Evolutionary conservation across 2,329 filamentous ascomycete species (phyloP).

Genomic region (Ceratocystis harringtonii): DNA sequence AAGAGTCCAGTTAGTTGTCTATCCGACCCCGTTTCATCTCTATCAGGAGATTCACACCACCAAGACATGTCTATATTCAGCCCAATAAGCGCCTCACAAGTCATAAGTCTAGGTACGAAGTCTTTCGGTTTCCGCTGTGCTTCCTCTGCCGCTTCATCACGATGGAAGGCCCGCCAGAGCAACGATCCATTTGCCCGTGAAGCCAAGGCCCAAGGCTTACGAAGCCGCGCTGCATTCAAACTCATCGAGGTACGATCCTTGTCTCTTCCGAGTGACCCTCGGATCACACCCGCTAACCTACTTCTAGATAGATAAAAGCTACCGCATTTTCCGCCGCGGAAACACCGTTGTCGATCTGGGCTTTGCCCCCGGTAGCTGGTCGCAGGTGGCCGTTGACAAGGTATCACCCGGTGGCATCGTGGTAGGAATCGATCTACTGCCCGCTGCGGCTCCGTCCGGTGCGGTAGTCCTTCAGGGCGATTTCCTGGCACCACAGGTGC

Average conservation of each 20-base stretch:
- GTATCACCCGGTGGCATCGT: slow-evolving; percentile 66
- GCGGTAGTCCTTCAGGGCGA: slow-evolving; percentile 94
- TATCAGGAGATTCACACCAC: not conserved
- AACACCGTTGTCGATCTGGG: slow-evolving; percentile 85
- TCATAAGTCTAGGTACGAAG: not conserved
- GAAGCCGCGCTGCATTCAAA: slow-evolving; percentile 88
- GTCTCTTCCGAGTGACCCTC: not conserved
- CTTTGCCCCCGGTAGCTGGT: slow-evolving; percentile 63
- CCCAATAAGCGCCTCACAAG: not conserved
- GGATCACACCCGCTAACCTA: not conserved
- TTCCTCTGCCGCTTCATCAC: slow-evolving; percentile 23
- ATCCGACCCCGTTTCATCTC: not conserved
- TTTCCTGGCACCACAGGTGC: slow-evolving; percentile 64
- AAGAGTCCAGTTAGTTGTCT: too few relatives aligned
- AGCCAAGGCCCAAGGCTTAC: slow-evolving; percentile 65
- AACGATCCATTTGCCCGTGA: slow-evolving; percentile 57
- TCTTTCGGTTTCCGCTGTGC: not conserved
- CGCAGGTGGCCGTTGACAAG: slow-evolving; percentile 63
- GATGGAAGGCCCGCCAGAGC: slow-evolving; percentile 71
- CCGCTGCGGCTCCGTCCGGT: slow-evolving; percentile 75
- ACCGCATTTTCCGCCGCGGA: slow-evolving; percentile 61
- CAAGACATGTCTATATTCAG: not conserved
- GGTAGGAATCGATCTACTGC: slow-evolving; percentile 86
- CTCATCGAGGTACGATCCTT: slow-evolving; percentile 54
- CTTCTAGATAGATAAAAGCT: slow-evolving; percentile 61